Conservation (phyloP, 2,329 filamentous ascomycete genomes). For the Plenodomus tracheiphilus region DNA sequence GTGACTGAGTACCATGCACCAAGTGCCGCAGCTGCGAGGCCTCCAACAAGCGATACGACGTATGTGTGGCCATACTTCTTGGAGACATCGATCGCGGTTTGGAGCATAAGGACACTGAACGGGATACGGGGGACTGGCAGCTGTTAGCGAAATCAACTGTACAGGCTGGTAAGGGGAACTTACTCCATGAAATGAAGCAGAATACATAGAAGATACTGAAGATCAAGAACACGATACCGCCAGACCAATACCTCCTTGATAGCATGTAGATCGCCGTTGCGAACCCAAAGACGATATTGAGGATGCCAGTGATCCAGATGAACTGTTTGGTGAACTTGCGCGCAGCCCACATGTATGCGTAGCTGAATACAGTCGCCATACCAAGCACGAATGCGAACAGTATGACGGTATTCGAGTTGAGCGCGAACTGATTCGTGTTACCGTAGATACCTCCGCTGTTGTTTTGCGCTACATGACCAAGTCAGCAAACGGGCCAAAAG, state of each 20-base stretch:
- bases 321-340: conserved; percentile 84
- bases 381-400: conserved; percentile 79
- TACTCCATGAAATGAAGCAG: conserved; percentile 78
- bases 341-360: conserved; percentile 74
- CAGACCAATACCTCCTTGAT: conserved; percentile 73
- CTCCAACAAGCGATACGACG: conserved; percentile 80
- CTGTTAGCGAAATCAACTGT: neutral
- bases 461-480: conserved; percentile 50
- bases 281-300: conserved; percentile 76
- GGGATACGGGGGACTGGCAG: conserved; percentile 72
- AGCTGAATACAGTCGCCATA: conserved; percentile 74
- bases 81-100: conserved; percentile 81
- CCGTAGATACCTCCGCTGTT: conserved; percentile 76
- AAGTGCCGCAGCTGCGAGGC: conserved; percentile 73
- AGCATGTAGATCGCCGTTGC: conserved; percentile 88
- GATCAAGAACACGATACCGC: conserved; percentile 83
- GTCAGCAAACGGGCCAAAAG: neutral
- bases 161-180: neutral
- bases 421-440: conserved; percentile 64
- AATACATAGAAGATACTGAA: conserved; percentile 80
- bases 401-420: conserved; percentile 83
- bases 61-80: conserved; percentile 86
- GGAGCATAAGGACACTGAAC: conserved; percentile 87
- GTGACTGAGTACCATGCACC: conserved; percentile 86
- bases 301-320: conserved; percentile 74